Evolutionary conservation across 495 filamentous ascomycete species (phyloP), one percentile per base, ranked within the genome.

Genomic region (Paragyromitra xinjiangensis): DNA sequence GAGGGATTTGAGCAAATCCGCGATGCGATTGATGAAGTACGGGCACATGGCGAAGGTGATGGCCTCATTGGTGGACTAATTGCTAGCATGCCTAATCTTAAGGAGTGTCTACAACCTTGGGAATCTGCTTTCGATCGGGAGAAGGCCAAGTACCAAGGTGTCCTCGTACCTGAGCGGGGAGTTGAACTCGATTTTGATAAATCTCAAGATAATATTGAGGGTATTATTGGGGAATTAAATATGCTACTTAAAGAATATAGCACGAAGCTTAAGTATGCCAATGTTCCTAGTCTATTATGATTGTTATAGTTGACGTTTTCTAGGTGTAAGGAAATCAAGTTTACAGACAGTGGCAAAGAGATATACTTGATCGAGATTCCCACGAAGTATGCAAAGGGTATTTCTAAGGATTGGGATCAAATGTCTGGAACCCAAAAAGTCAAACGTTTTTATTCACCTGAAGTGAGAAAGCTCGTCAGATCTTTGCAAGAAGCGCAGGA

Each of bases 1-100:
- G 94, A 99, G 81, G 96, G 96, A 0, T 99, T 98, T 81, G 96
- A 98, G 84, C 95, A 97, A 83, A 97, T 98, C 19, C 93, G 96
- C 55, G 93, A 94, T 81, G 95, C 92, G 0, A 93, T 97, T 87
- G 88, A 89, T 71, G 87, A 97, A 12, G 88, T 98, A 0, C 86
- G 87, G 39, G 86, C 88, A 14, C 90, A 92, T 81, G 91, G 90
- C 34, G 85, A 85, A 34, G 93, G 91, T 1, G 90, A 93, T 55
- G 92, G 94, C 16, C 87, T 99, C 3, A 91, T 99, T 64, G 93
- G 93, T 48, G 89, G 93, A 59, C 88, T 99, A 16, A 89, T 97
- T 34, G 84, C 88, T 0, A 87, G 89, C 1, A 97, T 99, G 93
- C 96, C 96, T 0, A 88, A 98, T 80, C 85, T 99, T 39, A 86